phyloP scores from a whole-genome alignment of 148 eudicot species.

The Suaeda aralocaspica region DNA sequence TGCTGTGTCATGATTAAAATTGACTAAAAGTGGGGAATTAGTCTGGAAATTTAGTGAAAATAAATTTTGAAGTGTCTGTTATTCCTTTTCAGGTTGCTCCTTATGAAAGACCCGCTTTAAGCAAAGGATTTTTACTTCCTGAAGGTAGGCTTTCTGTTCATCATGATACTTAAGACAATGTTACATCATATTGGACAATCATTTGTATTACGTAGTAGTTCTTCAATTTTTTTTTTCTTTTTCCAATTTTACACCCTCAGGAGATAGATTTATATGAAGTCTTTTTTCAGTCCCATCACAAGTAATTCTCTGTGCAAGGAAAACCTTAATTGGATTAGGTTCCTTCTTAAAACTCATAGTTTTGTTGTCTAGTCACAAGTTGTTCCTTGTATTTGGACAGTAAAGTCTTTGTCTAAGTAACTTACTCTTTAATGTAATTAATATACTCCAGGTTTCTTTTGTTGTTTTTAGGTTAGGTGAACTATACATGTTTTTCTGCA shows the following conservation, averaged over 20 bases:
- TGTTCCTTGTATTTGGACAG: not conserved
- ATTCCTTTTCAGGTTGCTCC: slow-evolving; percentile 70
- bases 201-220: no score
- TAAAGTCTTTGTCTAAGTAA: not conserved
- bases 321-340: not conserved
- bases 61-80: not conserved
- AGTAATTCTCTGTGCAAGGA: no score
- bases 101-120: slow-evolving; percentile 98
- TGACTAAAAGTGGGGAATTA: not conserved
- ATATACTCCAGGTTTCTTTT: not conserved
- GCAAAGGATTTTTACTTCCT: slow-evolving; percentile 97
- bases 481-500: not conserved
- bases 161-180: not conserved
- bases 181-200: not conserved
- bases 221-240: no score
- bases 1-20: not conserved
- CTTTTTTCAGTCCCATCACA: no score
- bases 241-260: no score
- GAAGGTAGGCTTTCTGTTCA: slow-evolving; percentile 55
- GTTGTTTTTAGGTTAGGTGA: not conserved
- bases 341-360: not conserved
- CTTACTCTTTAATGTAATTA: not conserved
- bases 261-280: no score
- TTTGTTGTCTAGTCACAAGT: not conserved
- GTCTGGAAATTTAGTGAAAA: not conserved